Conservation (phyloP, 371 early-diverging fungal genomes). For the Mucor saturninus region DNA sequence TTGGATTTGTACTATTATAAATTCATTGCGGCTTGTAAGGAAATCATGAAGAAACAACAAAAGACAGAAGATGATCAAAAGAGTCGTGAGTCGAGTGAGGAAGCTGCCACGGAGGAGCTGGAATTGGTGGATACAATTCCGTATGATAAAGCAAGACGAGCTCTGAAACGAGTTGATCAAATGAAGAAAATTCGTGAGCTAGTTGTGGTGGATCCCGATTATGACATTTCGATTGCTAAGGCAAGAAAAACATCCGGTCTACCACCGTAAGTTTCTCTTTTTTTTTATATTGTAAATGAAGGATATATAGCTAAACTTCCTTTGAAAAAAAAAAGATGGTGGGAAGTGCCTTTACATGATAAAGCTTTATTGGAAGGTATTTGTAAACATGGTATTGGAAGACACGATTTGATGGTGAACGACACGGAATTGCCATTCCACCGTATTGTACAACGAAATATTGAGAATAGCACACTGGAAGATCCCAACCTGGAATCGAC, state of each 20-base stretch:
- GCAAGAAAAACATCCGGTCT: conserved; percentile 47
- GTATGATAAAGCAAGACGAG: conserved; percentile 70
- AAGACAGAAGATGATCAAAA: conserved; percentile 27
- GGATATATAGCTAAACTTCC: background rate
- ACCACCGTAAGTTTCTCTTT: conserved; percentile 31
- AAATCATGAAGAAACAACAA: conserved; percentile 50
- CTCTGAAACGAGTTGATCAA: conserved; percentile 68
- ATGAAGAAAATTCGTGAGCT: conserved; percentile 68
- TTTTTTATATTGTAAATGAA: background rate
- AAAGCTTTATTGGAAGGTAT: conserved; percentile 67
- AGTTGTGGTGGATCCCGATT: conserved; percentile 60
- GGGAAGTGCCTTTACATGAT: conserved; percentile 68
- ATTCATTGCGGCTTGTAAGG: conserved; percentile 60
- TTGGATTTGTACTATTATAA: conserved; percentile 65
- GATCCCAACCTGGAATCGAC: conserved; percentile 17
- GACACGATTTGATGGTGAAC: conserved; percentile 69
- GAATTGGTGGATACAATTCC: conserved; percentile 55
- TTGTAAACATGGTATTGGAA: conserved; percentile 69
- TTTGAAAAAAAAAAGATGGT: conserved; percentile 54
- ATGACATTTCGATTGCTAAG: conserved; percentile 33
- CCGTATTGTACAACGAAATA: conserved; percentile 26
- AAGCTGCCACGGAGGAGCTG: conserved; percentile 32
- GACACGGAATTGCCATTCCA: conserved; percentile 61
- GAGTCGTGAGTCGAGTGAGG: conserved; percentile 38
- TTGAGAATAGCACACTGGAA: conserved; percentile 2